Percentiles rank a stretch among this genome's conserved stretches.
Conservation (phyloP, 129 eudicot species). For the Tagetes erecta region DNA sequence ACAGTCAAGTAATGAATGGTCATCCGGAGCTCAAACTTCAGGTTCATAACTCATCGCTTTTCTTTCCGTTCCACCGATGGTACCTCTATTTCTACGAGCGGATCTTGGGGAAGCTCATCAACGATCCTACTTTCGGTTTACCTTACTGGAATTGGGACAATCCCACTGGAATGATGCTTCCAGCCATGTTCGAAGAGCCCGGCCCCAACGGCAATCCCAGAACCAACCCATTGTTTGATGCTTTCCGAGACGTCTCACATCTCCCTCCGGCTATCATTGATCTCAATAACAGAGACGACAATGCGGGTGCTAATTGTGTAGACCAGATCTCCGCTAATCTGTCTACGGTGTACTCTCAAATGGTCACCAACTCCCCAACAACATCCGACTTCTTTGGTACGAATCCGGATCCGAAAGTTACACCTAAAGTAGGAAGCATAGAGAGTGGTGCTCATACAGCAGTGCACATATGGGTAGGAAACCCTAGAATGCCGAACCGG, state of each 20-base stretch:
- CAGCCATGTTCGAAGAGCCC: constrained; percentile 18
- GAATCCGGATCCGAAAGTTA: background rate
- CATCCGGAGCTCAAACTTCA: constrained; percentile 26
- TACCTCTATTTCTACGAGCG: constrained; percentile 50
- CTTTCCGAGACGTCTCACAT: constrained; percentile 33
- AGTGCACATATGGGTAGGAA: constrained; percentile 38
- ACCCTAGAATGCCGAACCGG: constrained; percentile 27
- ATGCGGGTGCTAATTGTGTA: background rate
- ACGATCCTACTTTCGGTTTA: constrained; percentile 41
- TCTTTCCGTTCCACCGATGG: constrained; percentile 54
- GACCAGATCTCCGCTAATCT: constrained; percentile 19
- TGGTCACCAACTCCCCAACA: constrained; percentile 12
- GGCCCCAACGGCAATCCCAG: background rate
- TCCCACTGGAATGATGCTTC: constrained; percentile 38
- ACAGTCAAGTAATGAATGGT: constrained; percentile 33
- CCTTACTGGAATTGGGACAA: constrained; percentile 57
- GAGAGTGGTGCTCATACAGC: constrained; percentile 31
- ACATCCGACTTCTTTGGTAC: constrained; percentile 32
- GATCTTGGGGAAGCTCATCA: constrained; percentile 41
- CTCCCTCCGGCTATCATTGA: constrained; percentile 35
- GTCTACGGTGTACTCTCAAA: constrained; percentile 29
- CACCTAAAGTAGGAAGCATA: constrained; percentile 5
- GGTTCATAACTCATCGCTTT: constrained; percentile 52
- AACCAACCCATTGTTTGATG: constrained; percentile 11
- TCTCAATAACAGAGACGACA: background rate